These are phyloP conservation scores for Paramecium caudatum DNA, from an alignment of 73 alveolate species.

Conservation along the genomic window DNA sequence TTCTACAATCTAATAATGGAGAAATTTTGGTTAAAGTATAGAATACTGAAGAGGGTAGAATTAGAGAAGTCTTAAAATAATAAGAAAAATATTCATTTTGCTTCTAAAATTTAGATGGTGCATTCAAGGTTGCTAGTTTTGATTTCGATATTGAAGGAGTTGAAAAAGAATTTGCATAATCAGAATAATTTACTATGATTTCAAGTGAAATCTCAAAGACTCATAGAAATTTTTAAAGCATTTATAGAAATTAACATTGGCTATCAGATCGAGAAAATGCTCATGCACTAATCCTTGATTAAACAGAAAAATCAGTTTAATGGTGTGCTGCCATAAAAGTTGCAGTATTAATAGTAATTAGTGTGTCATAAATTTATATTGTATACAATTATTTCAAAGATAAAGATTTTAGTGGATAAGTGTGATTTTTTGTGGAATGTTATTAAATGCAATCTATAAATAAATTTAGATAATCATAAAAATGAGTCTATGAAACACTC, in stretches of 20 bases:
- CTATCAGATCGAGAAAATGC: conserved; percentile 46
- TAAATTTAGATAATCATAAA: conserved; percentile 27
- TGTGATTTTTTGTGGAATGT: background rate
- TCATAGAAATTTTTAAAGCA: conserved; percentile 12
- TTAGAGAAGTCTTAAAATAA: background rate
- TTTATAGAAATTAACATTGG: conserved; percentile 50
- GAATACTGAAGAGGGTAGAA: background rate
- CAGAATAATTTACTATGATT: background rate
- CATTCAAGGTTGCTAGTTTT: conserved; percentile 6
- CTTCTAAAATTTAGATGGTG: background rate
- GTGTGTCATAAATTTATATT: conserved; percentile 21
- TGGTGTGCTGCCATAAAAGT: conserved; percentile 33
- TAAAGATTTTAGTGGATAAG: background rate
- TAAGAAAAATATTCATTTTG: conserved; percentile 33
- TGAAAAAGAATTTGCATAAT: conserved; percentile 56
- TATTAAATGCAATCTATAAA: background rate
- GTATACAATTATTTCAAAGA: conserved; percentile 52
- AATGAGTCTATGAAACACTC: conserved; percentile 38
- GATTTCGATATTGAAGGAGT: conserved; percentile 63
- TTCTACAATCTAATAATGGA: background rate
- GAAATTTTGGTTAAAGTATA: background rate
- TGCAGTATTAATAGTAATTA: background rate
- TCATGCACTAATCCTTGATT: conserved; percentile 21
- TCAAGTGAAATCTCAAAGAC: background rate
- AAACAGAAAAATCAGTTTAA: conserved; percentile 60